Conservation (phyloP, 768 basidiomycete species). For the Suillus tomentosus region DNA sequence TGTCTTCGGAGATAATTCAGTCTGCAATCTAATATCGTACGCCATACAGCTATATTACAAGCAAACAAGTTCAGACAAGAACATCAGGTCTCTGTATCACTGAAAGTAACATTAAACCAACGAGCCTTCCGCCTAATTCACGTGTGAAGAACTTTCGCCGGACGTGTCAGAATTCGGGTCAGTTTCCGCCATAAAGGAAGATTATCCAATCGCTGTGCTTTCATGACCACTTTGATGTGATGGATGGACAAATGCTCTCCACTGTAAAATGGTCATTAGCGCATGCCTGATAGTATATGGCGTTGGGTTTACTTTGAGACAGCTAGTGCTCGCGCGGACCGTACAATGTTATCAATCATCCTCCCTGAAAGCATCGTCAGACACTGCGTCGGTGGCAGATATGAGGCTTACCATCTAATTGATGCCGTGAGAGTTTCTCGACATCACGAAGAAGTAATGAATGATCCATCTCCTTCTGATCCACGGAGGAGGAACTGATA, state of each 20-base stretch:
- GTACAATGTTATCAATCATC: neutral
- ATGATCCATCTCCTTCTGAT: neutral
- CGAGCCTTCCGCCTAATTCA: neutral
- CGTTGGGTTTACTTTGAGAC: neutral
- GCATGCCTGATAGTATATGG: too few relatives aligned
- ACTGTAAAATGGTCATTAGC: neutral
- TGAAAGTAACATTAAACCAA: neutral
- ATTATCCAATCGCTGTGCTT: neutral
- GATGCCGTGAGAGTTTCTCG: constrained; percentile 4
- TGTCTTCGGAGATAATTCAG: neutral
- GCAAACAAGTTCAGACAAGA: neutral
- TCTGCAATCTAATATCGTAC: neutral
- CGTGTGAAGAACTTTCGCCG: neutral
- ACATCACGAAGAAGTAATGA: neutral
- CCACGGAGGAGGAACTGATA: neutral
- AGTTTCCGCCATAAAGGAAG: neutral
- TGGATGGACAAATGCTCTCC: neutral
- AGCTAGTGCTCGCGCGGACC: neutral
- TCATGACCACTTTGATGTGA: constrained; percentile 4
- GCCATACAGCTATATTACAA: neutral
- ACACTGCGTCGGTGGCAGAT: neutral
- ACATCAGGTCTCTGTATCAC: neutral
- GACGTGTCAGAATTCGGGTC: neutral
- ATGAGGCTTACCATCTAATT: neutral
- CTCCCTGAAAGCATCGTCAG: neutral